Conservation (phyloP, 352 stramenopile species). For the Globisporangium carolinianum region DNA sequence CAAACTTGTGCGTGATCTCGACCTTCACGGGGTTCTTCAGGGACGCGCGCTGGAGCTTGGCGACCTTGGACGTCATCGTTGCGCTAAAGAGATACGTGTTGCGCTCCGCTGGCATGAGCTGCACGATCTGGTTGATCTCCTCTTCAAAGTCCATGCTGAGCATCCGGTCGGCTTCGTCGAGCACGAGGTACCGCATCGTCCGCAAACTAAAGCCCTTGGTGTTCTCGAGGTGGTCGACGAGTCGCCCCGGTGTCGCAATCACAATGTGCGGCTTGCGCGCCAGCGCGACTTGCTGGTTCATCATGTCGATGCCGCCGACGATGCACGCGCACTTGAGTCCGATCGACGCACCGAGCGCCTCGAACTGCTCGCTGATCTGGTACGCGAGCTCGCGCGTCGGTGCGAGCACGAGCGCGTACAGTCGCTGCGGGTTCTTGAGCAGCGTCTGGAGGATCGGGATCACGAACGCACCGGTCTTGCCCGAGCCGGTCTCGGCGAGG, state of each 20-base stretch:
- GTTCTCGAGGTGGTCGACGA: constrained; percentile 95
- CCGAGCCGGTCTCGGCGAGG: constrained; percentile 92
- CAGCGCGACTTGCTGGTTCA: constrained; percentile 95
- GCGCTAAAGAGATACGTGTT: constrained; percentile 98
- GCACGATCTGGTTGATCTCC: constrained; percentile 98
- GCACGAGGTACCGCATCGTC: constrained; percentile 87
- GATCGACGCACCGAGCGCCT: constrained; percentile 87
- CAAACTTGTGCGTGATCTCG: constrained; percentile 97
- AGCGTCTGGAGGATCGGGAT: constrained; percentile 92
- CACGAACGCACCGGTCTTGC: constrained; percentile 94
- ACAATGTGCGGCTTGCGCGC: constrained; percentile 96
- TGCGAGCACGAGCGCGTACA: constrained; percentile 90
- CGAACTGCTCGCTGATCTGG: constrained; percentile 94
- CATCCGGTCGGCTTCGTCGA: constrained; percentile 96
- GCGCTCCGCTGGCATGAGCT: constrained; percentile 90
- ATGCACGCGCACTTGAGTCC: constrained; percentile 90
- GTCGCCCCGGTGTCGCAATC: constrained; percentile 88
- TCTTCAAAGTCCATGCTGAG: constrained; percentile 97
- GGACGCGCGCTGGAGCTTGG: constrained; percentile 96
- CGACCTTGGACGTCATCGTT: constrained; percentile 99
- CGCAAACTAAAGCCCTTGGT: constrained; percentile 94
- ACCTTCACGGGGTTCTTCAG: constrained; percentile 96
- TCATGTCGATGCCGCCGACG: constrained; percentile 97
- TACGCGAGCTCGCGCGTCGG: constrained; percentile 94
- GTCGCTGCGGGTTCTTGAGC: constrained; percentile 84